Evolutionary conservation across 2,329 filamentous ascomycete species (phyloP).

Genomic region (Aspergillus glaucus): DNA sequence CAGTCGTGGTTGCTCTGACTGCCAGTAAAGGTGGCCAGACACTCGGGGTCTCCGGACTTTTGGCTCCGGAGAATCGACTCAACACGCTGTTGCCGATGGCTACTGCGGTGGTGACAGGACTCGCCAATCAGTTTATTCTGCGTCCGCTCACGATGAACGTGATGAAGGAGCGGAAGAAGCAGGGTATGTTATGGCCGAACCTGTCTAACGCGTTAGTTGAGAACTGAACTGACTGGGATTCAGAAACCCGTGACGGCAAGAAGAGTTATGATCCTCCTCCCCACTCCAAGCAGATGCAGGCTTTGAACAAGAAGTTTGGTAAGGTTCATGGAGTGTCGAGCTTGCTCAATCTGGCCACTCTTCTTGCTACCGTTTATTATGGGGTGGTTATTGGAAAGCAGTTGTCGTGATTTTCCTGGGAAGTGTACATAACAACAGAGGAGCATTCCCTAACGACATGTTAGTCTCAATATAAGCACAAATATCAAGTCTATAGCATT

Average conservation of each 20-base stretch:
- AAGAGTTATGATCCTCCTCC: constrained; percentile 72
- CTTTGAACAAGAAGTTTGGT: constrained; percentile 71
- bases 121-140: constrained; percentile 64
- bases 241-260: constrained; percentile 82
- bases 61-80: constrained; percentile 49
- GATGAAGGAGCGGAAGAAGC: constrained; percentile 70
- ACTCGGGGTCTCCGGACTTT: constrained; percentile 29
- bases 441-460: neutral
- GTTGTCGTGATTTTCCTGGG: constrained; percentile 28
- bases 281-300: constrained; percentile 77
- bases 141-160: constrained; percentile 68
- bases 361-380: constrained; percentile 68
- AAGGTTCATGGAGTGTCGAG: constrained; percentile 76
- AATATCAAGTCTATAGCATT: neutral
- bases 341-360: constrained; percentile 66
- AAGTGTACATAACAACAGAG: neutral
- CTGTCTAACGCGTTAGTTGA: neutral
- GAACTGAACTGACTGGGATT: constrained; percentile 3
- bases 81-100: constrained; percentile 63
- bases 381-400: constrained; percentile 63
- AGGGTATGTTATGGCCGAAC: constrained; percentile 53
- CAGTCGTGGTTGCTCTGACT: constrained; percentile 68
- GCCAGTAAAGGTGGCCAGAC: constrained; percentile 56
- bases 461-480: neutral
- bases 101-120: constrained; percentile 62